phyloP scores from a whole-genome alignment of 73 alveolate species.

The Paramecium sexaurelia region DNA sequence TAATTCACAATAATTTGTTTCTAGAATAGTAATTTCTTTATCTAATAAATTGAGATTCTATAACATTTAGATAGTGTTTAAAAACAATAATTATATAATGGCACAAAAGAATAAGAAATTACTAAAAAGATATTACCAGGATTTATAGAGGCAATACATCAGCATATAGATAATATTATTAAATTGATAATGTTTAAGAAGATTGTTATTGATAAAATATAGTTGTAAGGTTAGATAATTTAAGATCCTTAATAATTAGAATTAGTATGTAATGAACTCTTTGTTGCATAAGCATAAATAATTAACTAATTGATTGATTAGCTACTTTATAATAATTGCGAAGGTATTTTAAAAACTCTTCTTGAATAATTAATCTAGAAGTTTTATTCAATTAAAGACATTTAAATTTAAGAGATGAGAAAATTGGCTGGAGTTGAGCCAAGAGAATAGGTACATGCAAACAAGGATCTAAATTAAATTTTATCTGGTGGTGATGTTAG shows the following conservation, averaged over 20 bases:
- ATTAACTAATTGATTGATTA: not conserved
- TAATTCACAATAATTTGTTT: not conserved
- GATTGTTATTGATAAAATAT: not conserved
- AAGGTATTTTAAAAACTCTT: not conserved
- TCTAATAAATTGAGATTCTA: not conserved
- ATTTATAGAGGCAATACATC: not conserved
- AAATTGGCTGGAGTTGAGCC: not conserved
- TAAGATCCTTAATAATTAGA: constrained; percentile 4
- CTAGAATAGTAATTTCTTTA: not conserved
- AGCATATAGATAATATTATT: not conserved
- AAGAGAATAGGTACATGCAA: not conserved
- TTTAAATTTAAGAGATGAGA: not conserved
- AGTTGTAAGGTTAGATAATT: not conserved
- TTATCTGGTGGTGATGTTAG: not conserved
- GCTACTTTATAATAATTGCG: not conserved
- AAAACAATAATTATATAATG: not conserved
- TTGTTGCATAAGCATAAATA: not conserved
- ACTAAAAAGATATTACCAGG: constrained; percentile 17
- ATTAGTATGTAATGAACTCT: not conserved
- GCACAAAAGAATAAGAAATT: constrained; percentile 22
- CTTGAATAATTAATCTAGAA: not conserved
- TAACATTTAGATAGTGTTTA: not conserved
- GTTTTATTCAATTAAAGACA: not conserved
- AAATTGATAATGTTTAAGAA: not conserved
- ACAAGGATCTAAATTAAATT: not conserved